These are phyloP conservation scores for Aspergillus steynii DNA, from an alignment of 495 filamentous ascomycete species.

Conservation along the genomic window DNA sequence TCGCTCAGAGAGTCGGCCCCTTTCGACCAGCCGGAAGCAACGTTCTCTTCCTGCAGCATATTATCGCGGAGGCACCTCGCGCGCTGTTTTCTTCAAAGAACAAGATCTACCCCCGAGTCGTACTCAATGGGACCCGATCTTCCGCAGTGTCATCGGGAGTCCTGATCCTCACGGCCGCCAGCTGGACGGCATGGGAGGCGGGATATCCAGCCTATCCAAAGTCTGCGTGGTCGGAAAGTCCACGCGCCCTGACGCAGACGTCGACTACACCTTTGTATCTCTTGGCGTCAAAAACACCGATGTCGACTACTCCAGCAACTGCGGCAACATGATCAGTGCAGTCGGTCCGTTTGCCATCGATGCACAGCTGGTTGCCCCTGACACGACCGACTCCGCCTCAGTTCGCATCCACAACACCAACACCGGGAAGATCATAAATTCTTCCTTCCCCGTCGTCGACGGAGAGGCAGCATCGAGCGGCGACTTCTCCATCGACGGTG, in stretches of 20 bases:
- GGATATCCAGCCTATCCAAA: constrained; percentile 69
- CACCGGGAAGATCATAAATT: constrained; percentile 49
- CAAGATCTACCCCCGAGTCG: constrained; percentile 50
- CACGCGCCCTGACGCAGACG: constrained; percentile 52
- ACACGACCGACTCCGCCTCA: constrained; percentile 11
- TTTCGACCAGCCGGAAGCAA: constrained; percentile 17
- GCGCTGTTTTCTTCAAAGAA: constrained; percentile 62
- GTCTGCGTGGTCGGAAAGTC: constrained; percentile 61
- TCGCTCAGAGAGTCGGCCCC: too few relatives aligned
- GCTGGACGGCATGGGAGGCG: constrained; percentile 71
- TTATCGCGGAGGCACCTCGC: constrained; percentile 73
- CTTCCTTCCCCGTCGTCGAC: constrained; percentile 48
- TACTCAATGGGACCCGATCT: constrained; percentile 55
- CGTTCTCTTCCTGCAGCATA: constrained; percentile 60
- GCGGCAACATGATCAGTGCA: constrained; percentile 70
- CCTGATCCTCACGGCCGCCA: constrained; percentile 70
- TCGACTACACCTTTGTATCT: constrained; percentile 74
- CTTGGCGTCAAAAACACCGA: constrained; percentile 59
- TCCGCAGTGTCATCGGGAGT: constrained; percentile 63
- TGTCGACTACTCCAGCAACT: constrained; percentile 69
- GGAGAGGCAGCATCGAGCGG: constrained; percentile 53
- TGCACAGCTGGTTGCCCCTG: constrained; percentile 39
- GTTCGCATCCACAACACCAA: constrained; percentile 58
- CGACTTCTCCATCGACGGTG: constrained; percentile 66
- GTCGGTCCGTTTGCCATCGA: constrained; percentile 69